Conservation (phyloP, 148 eudicot genomes). For the Pharnaceum exiguum region DNA sequence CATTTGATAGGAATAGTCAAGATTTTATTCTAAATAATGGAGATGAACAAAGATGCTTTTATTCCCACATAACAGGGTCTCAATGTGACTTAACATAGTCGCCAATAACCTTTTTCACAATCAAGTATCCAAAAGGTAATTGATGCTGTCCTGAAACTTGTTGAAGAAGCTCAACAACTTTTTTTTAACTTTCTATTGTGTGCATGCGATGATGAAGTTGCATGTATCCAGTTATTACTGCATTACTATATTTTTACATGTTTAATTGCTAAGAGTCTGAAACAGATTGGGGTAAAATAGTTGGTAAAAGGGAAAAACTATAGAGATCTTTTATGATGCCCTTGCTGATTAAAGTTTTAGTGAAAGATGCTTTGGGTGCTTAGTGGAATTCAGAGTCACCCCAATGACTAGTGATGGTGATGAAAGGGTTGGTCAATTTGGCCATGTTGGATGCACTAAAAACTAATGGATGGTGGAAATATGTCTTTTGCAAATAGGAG, state of each 20-base stretch:
- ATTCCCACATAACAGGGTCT: constrained; percentile 16
- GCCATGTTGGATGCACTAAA: constrained; percentile 39
- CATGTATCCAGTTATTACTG: not conserved
- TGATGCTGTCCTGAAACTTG: not conserved
- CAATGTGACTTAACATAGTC: constrained; percentile 5
- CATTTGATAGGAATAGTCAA: constrained; percentile 24
- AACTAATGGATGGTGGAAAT: constrained; percentile 12
- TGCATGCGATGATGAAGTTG: too few relatives aligned
- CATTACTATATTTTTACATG: not conserved
- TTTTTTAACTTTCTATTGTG: not conserved
- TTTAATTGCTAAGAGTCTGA: not conserved
- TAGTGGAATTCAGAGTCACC: constrained; percentile 46
- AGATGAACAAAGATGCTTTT: constrained; percentile 20
- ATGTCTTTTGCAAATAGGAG: not conserved
- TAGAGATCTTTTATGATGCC: not conserved
- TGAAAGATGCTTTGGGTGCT: constrained; percentile 24
- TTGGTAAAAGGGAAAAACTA: constrained; percentile 11
- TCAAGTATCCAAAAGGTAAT: not conserved
- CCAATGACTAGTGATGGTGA: constrained; percentile 31
- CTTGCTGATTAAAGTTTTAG: constrained; percentile 6
- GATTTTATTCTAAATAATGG: constrained; percentile 3
- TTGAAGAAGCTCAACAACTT: not conserved
- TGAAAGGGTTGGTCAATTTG: constrained; percentile 38
- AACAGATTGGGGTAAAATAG: not conserved
- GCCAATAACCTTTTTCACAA: not conserved